These are phyloP conservation scores for Fragaria vesca DNA, from an alignment of 306 rosid genomes.

Conservation along the genomic window DNA sequence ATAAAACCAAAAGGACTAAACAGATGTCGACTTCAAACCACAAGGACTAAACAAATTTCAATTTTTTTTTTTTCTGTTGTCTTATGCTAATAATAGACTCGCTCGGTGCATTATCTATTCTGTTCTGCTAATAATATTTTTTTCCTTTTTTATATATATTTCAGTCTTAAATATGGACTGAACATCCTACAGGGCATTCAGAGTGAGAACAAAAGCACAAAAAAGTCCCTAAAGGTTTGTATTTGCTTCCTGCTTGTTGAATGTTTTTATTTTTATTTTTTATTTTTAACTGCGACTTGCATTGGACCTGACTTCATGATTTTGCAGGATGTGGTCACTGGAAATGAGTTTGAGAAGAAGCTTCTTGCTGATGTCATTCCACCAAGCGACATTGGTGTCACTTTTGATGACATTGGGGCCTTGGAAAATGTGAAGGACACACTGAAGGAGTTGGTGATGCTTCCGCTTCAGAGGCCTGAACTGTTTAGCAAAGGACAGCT, in stretches of 20 bases:
- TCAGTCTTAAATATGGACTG: slow-evolving; percentile 76
- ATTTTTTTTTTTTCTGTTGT: not conserved
- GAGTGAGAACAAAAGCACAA: slow-evolving; percentile 66
- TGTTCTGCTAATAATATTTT: slow-evolving; percentile 24
- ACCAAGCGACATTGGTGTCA: slow-evolving; percentile 84
- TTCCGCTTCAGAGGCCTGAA: slow-evolving; percentile 95
- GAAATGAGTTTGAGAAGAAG: slow-evolving; percentile 91
- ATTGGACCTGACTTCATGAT: not conserved
- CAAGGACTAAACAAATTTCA: too few relatives aligned
- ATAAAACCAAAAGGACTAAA: too few relatives aligned
- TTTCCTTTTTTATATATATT: slow-evolving; percentile 24
- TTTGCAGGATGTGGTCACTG: slow-evolving; percentile 87
- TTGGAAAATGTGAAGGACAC: slow-evolving; percentile 96
- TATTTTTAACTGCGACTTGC: not conserved
- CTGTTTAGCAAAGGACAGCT: slow-evolving; percentile 87
- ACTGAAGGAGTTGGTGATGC: slow-evolving; percentile 95
- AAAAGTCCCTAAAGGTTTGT: slow-evolving; percentile 79
- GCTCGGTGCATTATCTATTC: not conserved
- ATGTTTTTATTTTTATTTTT: not conserved
- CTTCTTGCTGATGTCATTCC: slow-evolving; percentile 92
- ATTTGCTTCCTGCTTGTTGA: not conserved
- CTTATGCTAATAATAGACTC: not conserved
- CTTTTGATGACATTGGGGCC: slow-evolving; percentile 95
- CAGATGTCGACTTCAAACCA: too few relatives aligned
- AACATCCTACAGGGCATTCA: slow-evolving; percentile 69